phyloP scores from a whole-genome alignment of 345 rosid genomes.

The Salix suchowensis region DNA sequence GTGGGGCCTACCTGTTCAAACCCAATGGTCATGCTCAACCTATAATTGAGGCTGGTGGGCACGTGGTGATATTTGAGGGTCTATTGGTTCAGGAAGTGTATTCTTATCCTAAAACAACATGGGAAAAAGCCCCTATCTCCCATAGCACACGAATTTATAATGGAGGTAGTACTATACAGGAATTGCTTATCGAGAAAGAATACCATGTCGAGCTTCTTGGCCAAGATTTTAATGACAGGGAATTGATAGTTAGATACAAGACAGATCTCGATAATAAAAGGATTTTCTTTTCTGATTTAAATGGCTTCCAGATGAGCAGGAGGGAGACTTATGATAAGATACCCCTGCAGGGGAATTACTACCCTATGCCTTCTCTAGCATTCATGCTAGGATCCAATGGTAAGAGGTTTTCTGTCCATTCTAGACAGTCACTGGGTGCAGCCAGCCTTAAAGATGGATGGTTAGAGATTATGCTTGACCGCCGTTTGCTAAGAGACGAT shows the following conservation, averaged over 20 bases:
- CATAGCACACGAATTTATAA: constrained; percentile 71
- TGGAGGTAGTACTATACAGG: constrained; percentile 55
- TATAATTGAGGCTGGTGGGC: constrained; percentile 56
- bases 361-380: constrained; percentile 95
- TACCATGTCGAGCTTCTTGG: constrained; percentile 91
- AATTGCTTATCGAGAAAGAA: constrained; percentile 69
- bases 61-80: constrained; percentile 65
- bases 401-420: constrained; percentile 74
- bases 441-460: constrained; percentile 81
- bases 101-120: constrained; percentile 73
- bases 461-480: constrained; percentile 95
- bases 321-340: constrained; percentile 93
- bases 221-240: constrained; percentile 61
- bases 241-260: constrained; percentile 78
- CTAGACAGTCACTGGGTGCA: constrained; percentile 84
- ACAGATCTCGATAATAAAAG: constrained; percentile 62
- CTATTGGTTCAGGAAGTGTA: constrained; percentile 73
- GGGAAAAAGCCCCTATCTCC: constrained; percentile 67
- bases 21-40: constrained; percentile 76
- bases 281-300: constrained; percentile 79
- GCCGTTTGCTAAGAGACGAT: constrained; percentile 74
- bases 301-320: constrained; percentile 98
- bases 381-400: constrained; percentile 88
- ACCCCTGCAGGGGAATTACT: constrained; percentile 95
- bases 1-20: constrained; percentile 91